Conservation (phyloP, 2,329 filamentous ascomycete species). For the Fusarium luffae region DNA sequence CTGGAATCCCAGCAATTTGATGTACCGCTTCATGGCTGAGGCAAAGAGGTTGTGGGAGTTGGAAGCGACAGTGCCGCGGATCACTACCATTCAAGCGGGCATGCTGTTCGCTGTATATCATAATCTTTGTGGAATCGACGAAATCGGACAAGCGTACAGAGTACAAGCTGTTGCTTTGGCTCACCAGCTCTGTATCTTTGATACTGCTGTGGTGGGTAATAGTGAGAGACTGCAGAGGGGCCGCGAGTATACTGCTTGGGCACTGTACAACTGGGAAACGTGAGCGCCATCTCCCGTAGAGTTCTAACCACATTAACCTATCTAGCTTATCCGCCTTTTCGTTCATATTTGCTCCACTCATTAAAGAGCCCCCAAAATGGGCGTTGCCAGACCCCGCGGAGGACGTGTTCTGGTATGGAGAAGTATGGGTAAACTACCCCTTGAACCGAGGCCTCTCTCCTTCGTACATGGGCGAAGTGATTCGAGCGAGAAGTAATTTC, state of each 20-base stretch:
- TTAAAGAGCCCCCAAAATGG: slow-evolving; percentile 47
- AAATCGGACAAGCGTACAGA: slow-evolving; percentile 51
- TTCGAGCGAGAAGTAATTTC: slow-evolving; percentile 46
- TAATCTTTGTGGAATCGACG: slow-evolving; percentile 52
- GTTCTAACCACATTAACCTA: no score
- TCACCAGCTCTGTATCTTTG: slow-evolving; percentile 48
- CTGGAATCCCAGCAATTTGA: slow-evolving; percentile 51
- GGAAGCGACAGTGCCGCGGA: slow-evolving; percentile 40
- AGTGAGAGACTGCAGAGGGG: slow-evolving; percentile 37
- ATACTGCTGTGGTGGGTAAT: slow-evolving; percentile 8
- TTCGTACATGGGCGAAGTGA: slow-evolving; percentile 47
- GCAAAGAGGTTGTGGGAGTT: slow-evolving; percentile 54
- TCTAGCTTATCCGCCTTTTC: slow-evolving; percentile 42
- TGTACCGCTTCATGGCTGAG: slow-evolving; percentile 53
- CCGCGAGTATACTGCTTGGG: slow-evolving; percentile 50
- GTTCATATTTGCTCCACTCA: slow-evolving; percentile 44
- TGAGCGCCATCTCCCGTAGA: slow-evolving; percentile 7
- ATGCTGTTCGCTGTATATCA: slow-evolving; percentile 49
- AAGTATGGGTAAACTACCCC: slow-evolving; percentile 53
- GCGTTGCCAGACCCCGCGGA: slow-evolving; percentile 46
- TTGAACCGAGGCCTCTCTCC: slow-evolving; percentile 34
- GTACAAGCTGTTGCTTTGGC: slow-evolving; percentile 50
- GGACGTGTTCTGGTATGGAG: slow-evolving; percentile 49
- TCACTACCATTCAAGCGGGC: slow-evolving; percentile 54
- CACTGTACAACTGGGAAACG: slow-evolving; percentile 51